phyloP scores from a whole-genome alignment of 2,329 filamentous ascomycete genomes.

The Pseudocercospora macadamiae region DNA sequence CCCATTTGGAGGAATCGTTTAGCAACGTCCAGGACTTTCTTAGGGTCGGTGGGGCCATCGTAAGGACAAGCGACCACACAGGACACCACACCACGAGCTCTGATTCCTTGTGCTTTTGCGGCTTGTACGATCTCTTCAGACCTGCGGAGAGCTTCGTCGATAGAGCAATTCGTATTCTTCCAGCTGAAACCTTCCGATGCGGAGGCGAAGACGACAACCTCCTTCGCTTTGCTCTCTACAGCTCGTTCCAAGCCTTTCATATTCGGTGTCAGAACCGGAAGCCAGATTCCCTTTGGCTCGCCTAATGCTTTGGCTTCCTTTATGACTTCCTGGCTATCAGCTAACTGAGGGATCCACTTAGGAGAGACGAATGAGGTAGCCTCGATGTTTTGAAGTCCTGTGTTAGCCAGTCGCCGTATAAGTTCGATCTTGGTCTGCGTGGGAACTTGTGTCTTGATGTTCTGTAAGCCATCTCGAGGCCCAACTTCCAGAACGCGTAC shows the following conservation, averaged over 20 bases:
- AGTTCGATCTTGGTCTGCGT: slow-evolving; percentile 54
- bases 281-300: slow-evolving; percentile 12
- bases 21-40: slow-evolving; percentile 24
- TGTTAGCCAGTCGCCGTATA: slow-evolving; percentile 51
- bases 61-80: slow-evolving; percentile 49
- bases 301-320: slow-evolving; percentile 14
- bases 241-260: slow-evolving; percentile 60
- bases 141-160: slow-evolving; percentile 42
- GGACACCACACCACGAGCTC: slow-evolving; percentile 45
- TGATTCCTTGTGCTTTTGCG: slow-evolving; percentile 35
- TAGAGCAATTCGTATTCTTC: slow-evolving; percentile 47
- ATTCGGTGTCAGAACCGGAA: slow-evolving; percentile 48
- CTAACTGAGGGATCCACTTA: slow-evolving; percentile 58
- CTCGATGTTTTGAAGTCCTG: slow-evolving; percentile 55
- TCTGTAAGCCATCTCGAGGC: slow-evolving; percentile 57
- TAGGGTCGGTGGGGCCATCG: slow-evolving; percentile 34
- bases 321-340: slow-evolving; percentile 30
- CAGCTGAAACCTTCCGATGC: slow-evolving; percentile 48
- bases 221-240: slow-evolving; percentile 41
- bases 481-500: slow-evolving; percentile 54
- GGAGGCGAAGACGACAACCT: slow-evolving; percentile 47
- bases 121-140: slow-evolving; percentile 38
- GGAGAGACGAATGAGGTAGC: slow-evolving; percentile 57
- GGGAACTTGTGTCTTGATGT: slow-evolving; percentile 54
- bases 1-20: slow-evolving; percentile 30